Base-by-base conservation (phyloP, 306 rosid genomes). In the Calophaca sinica region DNA sequence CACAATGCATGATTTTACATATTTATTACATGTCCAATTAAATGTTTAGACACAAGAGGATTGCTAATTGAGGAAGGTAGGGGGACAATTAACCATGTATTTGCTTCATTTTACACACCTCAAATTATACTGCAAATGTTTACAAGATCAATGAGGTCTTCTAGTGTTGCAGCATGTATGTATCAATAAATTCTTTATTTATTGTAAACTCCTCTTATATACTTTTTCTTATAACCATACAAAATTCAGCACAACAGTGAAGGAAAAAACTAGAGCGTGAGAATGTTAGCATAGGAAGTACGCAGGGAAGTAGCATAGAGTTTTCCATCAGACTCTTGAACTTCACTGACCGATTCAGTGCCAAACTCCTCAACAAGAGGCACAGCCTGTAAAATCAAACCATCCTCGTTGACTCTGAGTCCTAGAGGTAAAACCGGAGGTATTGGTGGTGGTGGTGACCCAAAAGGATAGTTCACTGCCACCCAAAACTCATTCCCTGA, bases 401-500 rank as follows among this genome's bases (percentile, higher is more conserved):
- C 83, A 4, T 38, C 5, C 45, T 50, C 78, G 15, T 6, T 70
- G 65, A 79, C n/a, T 57, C 83, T 83, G 31, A 79, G 5, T 15
- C 53, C 81, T 44, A 58, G 42, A 28, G 86, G 78, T 48, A 54
- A 35, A 38, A 74, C 46, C 50, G 80, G 74, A 8, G 74, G 68
- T 9, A 15, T 46, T 4, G 70, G 64, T 0, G 78, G 80, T 13
- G 74, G 83, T 1, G 77, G 65, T 11, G 66, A 49, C 1, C 65
- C 74, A 28, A 63, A 59, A 42, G 65, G 60, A 51, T 9, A 38
- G 65, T 81, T 81, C 53, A 81, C 54, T 2, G 88, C 81, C 7
- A 84, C 71, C 83, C 85, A 84, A 70, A 77, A 84, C 26, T 77
- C 75, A 36, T 75, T 75, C 20, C 5, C 6, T 5, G 60, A 4